Evolutionary conservation across 2,329 filamentous ascomycete species (phyloP).

Genomic region (Diaporthe helianthi): DNA sequence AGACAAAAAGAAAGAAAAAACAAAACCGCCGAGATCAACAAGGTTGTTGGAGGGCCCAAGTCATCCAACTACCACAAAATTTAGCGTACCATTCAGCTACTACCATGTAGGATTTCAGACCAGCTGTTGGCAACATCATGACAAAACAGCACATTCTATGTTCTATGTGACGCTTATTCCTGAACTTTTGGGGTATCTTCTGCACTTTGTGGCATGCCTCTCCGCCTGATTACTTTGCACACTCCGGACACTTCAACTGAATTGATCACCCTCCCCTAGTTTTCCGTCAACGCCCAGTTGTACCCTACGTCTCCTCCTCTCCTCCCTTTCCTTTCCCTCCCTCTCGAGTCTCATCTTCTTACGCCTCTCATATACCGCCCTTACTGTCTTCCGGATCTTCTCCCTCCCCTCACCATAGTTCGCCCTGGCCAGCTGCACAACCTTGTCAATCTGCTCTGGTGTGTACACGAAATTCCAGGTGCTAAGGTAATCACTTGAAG

Average conservation of each 20-base stretch:
- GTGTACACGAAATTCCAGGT: conserved; percentile 99
- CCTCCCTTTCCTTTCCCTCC: conserved; percentile 50
- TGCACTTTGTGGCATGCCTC: background rate
- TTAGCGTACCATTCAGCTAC: background rate
- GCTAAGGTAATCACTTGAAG: conserved; percentile 82
- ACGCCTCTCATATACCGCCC: conserved; percentile 93
- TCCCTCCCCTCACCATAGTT: conserved; percentile 87
- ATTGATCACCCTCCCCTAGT: conserved; percentile 71
- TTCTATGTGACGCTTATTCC: background rate
- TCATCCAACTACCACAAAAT: background rate
- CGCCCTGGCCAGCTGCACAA: conserved; percentile 80
- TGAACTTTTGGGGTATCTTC: conserved; percentile 29
- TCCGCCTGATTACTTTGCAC: background rate
- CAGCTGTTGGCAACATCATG: background rate
- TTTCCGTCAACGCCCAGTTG: conserved; percentile 60
- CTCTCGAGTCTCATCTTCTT: conserved; percentile 69
- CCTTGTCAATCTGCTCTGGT: conserved; percentile 84
- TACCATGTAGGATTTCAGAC: background rate
- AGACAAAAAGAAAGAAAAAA: background rate
- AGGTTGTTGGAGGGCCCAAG: background rate
- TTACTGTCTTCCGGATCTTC: conserved; percentile 77
- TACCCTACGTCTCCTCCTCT: conserved; percentile 55
- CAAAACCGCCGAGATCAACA: background rate
- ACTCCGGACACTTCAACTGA: conserved; percentile 53
- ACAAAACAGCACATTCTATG: background rate